Evolutionary conservation across 345 rosid genomes (phyloP).

Genomic region (Psidium guajava): DNA sequence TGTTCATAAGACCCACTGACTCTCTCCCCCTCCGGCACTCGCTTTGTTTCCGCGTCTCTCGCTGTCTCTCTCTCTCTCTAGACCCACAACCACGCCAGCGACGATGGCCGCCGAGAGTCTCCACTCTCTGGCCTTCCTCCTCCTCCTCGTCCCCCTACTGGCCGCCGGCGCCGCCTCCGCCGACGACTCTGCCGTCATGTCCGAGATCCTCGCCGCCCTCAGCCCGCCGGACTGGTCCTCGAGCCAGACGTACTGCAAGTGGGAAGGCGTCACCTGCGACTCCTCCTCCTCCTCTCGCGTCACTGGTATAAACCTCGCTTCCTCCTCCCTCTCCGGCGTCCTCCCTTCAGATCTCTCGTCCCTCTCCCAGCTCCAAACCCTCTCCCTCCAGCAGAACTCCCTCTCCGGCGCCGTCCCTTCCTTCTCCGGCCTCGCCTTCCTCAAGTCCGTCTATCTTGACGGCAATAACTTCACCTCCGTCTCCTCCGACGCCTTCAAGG

Average conservation of each 20-base stretch:
- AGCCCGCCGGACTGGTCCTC: constrained; percentile 43
- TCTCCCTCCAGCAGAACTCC: constrained; percentile 36
- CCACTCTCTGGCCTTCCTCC: constrained; percentile 7
- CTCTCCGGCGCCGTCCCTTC: constrained; percentile 57
- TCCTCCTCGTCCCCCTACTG: constrained; percentile 7
- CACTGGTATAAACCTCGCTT: constrained; percentile 25
- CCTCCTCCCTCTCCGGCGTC: constrained; percentile 25
- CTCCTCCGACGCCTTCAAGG: constrained; percentile 43
- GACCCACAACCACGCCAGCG: background rate
- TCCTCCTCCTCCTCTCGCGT: constrained; percentile 30
- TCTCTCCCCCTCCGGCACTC: background rate
- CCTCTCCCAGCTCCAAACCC: constrained; percentile 34
- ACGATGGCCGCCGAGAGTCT: constrained; percentile 3
- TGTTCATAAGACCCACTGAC: background rate
- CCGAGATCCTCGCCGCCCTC: constrained; percentile 33
- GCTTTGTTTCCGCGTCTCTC: background rate
- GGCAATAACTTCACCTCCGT: constrained; percentile 42
- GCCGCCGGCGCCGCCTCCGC: constrained; percentile 8
- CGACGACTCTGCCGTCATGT: constrained; percentile 45
- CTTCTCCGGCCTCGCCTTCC: constrained; percentile 33
- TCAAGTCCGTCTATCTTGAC: constrained; percentile 34
- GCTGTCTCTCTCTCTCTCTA: background rate
- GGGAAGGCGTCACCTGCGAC: constrained; percentile 52
- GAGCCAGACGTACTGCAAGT: constrained; percentile 25
- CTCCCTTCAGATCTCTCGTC: constrained; percentile 40